Evolutionary conservation across 2,329 filamentous ascomycete genomes (phyloP).

Genomic region (Teratosphaeria zuluensis): DNA sequence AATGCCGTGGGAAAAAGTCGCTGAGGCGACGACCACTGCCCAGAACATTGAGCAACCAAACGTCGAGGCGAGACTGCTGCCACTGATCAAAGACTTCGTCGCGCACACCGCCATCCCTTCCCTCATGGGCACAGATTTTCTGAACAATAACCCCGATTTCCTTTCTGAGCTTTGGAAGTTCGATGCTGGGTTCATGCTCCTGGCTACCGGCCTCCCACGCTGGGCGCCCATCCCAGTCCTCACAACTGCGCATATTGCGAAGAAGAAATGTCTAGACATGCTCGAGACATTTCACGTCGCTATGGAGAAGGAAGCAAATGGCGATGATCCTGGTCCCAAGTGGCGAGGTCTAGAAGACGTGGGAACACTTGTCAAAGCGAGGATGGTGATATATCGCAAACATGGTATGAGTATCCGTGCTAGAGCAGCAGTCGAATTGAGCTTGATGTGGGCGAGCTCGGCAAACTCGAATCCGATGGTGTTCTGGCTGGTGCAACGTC

Average conservation of each 20-base stretch:
- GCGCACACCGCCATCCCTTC: conserved; percentile 41
- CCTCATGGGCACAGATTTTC: conserved; percentile 43
- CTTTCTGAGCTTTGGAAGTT: conserved; percentile 47
- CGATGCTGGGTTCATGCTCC: conserved; percentile 44
- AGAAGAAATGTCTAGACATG: conserved; percentile 17
- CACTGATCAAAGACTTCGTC: conserved; percentile 48
- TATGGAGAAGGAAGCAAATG: conserved; percentile 22
- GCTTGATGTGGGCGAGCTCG: conserved; percentile 47
- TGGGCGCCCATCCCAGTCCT: conserved; percentile 45
- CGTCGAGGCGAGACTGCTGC: conserved; percentile 43
- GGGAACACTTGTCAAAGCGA: conserved; percentile 22
- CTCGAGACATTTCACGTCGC: conserved; percentile 21
- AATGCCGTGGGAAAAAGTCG: conserved; percentile 51
- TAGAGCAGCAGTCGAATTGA: conserved; percentile 32
- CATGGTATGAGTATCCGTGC: conserved; percentile 21
- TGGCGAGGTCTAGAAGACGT: conserved; percentile 28
- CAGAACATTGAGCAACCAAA: conserved; percentile 31
- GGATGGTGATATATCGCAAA: conserved; percentile 23
- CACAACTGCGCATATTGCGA: conserved; percentile 36
- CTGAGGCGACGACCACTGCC: conserved; percentile 29
- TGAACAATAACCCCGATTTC: conserved; percentile 43
- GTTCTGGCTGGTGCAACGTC: conserved; percentile 30
- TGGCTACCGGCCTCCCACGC: conserved; percentile 47
- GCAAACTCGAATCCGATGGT: conserved; percentile 42
- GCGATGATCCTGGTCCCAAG: conserved; percentile 22